Evolutionary conservation across 1,139 yeast species (phyloP).

Genomic region (Lodderomyces margitis): DNA sequence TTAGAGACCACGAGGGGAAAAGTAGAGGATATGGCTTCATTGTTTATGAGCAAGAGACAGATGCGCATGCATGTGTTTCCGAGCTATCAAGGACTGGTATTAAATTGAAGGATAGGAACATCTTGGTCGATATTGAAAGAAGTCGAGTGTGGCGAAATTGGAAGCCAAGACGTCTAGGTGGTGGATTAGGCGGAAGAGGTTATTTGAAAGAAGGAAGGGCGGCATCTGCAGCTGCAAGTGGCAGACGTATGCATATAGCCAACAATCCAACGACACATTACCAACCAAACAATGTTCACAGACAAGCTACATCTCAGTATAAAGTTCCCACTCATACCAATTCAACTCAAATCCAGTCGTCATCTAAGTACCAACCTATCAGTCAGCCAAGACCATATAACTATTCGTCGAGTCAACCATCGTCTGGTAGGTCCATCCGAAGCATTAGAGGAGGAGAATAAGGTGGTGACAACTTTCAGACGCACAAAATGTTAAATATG

Average conservation of each 20-base stretch:
- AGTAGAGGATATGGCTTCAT: slow-evolving; percentile 86
- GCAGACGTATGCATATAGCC: slow-evolving; percentile 28
- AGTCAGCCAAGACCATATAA: not conserved
- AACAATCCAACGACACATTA: slow-evolving; percentile 12
- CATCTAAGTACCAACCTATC: not conserved
- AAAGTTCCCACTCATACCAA: not conserved
- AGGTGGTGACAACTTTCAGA: too few relatives aligned
- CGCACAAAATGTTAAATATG: too few relatives aligned
- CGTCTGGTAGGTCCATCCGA: slow-evolving; percentile 1
- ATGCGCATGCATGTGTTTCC: slow-evolving; percentile 57
- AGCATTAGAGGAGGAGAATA: slow-evolving; percentile 1
- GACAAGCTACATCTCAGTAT: not conserved
- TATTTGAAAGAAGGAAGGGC: slow-evolving; percentile 37
- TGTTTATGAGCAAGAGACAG: slow-evolving; percentile 59
- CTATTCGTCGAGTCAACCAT: not conserved
- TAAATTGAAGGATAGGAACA: slow-evolving; percentile 39
- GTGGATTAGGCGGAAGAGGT: slow-evolving; percentile 65
- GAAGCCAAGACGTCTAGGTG: slow-evolving; percentile 74
- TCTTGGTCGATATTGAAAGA: slow-evolving; percentile 80
- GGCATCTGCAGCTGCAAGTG: slow-evolving; percentile 56
- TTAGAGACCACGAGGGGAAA: slow-evolving; percentile 54
- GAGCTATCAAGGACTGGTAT: slow-evolving; percentile 55
- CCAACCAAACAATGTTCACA: not conserved
- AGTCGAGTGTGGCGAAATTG: slow-evolving; percentile 75
- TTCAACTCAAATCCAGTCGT: not conserved